A percentile compares a stretch with the other conserved stretches of the same genome.
Evolutionary conservation across 2,329 filamentous ascomycete genomes (phyloP).

Genomic region (Ceratocystis eucalypticola): DNA sequence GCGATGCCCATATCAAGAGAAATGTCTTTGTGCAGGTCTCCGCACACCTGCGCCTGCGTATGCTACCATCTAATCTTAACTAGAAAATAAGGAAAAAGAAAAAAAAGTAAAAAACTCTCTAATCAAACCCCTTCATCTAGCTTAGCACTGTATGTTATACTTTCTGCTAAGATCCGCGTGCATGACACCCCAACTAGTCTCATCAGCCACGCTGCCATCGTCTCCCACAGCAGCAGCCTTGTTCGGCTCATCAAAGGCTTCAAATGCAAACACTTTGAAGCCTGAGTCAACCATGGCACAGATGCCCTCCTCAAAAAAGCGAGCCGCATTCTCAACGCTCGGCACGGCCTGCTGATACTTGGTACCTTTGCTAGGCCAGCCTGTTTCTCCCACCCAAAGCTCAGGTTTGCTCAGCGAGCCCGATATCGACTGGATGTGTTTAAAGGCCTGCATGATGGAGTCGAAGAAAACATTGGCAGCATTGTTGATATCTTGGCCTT

Average conservation of each 20-base stretch:
- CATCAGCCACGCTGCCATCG: conserved; percentile 46
- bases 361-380: conserved; percentile 51
- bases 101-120: neutral
- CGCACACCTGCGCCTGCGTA: neutral
- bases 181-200: conserved; percentile 59
- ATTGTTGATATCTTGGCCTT: conserved; percentile 44
- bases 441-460: conserved; percentile 50
- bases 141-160: conserved; percentile 29
- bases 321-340: conserved; percentile 42
- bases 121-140: neutral
- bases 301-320: conserved; percentile 48
- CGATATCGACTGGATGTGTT: conserved; percentile 47
- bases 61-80: neutral
- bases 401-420: conserved; percentile 37
- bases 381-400: conserved; percentile 56
- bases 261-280: conserved; percentile 58
- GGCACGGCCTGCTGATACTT: conserved; percentile 50
- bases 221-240: conserved; percentile 52
- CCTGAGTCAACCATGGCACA: conserved; percentile 53
- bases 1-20: neutral
- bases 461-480: conserved; percentile 49
- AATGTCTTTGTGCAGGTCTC: neutral
- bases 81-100: neutral
- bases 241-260: conserved; percentile 61
- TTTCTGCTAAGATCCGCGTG: conserved; percentile 44